Evolutionary conservation across 2,329 filamentous ascomycete species (phyloP), one percentile per base, ranked within the genome.

Genomic region (Fusarium proliferatum): DNA sequence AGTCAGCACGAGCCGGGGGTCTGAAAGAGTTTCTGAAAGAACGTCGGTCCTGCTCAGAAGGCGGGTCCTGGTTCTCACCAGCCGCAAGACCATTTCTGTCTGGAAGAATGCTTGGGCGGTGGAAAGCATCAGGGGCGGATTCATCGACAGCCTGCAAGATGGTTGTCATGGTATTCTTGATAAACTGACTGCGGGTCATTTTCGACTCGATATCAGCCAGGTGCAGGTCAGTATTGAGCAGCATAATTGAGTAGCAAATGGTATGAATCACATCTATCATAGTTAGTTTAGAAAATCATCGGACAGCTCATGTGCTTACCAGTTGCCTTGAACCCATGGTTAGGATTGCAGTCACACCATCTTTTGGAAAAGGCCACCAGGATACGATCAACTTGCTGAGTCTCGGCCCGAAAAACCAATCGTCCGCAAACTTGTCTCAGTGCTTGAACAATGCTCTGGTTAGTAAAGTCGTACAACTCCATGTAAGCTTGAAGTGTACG

Each of bases 161-260:
- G 0, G 96, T 97, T 2, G 93, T 93, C 87, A 98, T 92, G 9
- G 96, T 98, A 80, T 99, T 99, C 83, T 97, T 97, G 80, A 99
- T 90, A 79, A 98, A 99, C 79, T 98, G 96, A 72, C 88, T 92
- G 63, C 93, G 91, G 3, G 96, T 98, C 96, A 99, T 99, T 85
- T 97, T 97, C 77, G 93, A 91, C 70, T 97, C 95, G 76, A 98
- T 97, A 79, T 98, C 95, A 66, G 96, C 96, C 79, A 98, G 83
- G 79, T 99, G 96, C 63, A 99, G 86, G 84, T 99, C 96, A 39
- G 96, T 99, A 79, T 99, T 99, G 72, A 99, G 88, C 16, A 99
- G 88, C 79, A 99, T 92, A 73, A 99, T 91, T 2, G 96, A 98
- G 82, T 98, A 99, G 83, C 94, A 97, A 72, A 98, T 97, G 30